Evolutionary conservation across 1,139 yeast species (phyloP).

Genomic region (Suhomyces maxii): DNA sequence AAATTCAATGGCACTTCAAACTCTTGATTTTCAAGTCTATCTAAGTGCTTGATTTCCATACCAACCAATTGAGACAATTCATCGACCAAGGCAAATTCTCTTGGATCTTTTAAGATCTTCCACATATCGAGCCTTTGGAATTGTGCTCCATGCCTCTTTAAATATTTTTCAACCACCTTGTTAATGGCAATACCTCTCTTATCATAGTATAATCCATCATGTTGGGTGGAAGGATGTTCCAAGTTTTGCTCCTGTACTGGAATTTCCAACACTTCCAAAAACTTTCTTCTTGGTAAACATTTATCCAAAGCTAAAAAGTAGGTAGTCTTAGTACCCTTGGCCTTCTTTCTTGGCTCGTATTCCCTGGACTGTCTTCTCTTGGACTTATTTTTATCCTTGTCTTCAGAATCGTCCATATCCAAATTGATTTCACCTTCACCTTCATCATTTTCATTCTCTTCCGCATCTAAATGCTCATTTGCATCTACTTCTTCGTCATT

Average conservation of each 20-base stretch:
- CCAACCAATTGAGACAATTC: constrained; percentile 26
- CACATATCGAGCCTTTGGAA: constrained; percentile 12
- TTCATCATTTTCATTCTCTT: too few relatives aligned
- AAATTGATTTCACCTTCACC: constrained; percentile 23
- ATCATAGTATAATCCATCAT: constrained; percentile 36
- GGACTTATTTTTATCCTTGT: neutral
- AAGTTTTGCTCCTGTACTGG: constrained; percentile 20
- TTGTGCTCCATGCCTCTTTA: constrained; percentile 11
- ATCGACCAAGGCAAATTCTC: constrained; percentile 11
- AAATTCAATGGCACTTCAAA: constrained; percentile 26
- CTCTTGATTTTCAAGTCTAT: constrained; percentile 9
- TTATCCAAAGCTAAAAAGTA: constrained; percentile 82
- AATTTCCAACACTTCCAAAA: constrained; percentile 46
- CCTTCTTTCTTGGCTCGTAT: neutral
- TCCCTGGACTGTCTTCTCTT: neutral
- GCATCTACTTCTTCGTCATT: neutral
- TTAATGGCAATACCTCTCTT: constrained; percentile 50
- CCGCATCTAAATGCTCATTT: neutral
- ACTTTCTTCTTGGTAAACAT: constrained; percentile 63
- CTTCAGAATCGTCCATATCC: constrained; percentile 30
- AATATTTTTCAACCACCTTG: constrained; percentile 39
- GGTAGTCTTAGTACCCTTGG: constrained; percentile 29
- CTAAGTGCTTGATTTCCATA: constrained; percentile 19
- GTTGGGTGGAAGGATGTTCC: constrained; percentile 21
- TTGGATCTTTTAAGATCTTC: constrained; percentile 8